phyloP scores from a whole-genome alignment of 176 grass and related monocot genomes.

The Ensete ventricosum region DNA sequence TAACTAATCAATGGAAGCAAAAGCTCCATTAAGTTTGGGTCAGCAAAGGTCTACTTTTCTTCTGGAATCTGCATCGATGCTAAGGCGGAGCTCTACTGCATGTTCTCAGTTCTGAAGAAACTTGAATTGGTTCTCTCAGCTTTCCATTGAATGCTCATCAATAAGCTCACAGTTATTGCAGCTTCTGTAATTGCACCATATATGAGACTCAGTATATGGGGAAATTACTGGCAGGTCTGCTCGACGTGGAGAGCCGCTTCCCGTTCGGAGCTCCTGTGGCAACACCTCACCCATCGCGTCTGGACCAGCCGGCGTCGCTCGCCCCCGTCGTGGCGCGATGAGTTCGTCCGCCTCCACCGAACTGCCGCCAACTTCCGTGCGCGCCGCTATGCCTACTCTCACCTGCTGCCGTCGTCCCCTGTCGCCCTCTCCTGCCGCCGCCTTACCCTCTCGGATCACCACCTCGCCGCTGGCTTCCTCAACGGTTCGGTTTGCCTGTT shows the following conservation, averaged over 20 bases:
- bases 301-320: slow-evolving; percentile 17
- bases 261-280: slow-evolving; percentile 32
- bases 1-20: no score
- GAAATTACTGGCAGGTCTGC: slow-evolving; percentile 17
- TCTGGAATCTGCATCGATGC: no score
- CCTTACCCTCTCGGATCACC: slow-evolving; percentile 21
- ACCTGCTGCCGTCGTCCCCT: slow-evolving; percentile 4
- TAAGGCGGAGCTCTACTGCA: no score
- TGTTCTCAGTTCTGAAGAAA: no score
- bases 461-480: slow-evolving; percentile 27
- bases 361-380: slow-evolving; percentile 27
- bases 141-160: no score
- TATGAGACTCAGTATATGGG: background rate
- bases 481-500: slow-evolving; percentile 31
- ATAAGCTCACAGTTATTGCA: no score
- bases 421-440: slow-evolving; percentile 23
- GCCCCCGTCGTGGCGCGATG: slow-evolving; percentile 23
- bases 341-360: slow-evolving; percentile 29
- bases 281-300: slow-evolving; percentile 13
- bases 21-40: no score
- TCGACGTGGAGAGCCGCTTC: slow-evolving; percentile 26
- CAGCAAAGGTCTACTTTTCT: no score
- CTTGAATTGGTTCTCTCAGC: no score
- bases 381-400: slow-evolving; percentile 25
- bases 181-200: background rate